These are phyloP conservation scores for Trichosporon sp. DNA, from an alignment of 1,284 basidiomycete genomes.

Conservation along the genomic window DNA sequence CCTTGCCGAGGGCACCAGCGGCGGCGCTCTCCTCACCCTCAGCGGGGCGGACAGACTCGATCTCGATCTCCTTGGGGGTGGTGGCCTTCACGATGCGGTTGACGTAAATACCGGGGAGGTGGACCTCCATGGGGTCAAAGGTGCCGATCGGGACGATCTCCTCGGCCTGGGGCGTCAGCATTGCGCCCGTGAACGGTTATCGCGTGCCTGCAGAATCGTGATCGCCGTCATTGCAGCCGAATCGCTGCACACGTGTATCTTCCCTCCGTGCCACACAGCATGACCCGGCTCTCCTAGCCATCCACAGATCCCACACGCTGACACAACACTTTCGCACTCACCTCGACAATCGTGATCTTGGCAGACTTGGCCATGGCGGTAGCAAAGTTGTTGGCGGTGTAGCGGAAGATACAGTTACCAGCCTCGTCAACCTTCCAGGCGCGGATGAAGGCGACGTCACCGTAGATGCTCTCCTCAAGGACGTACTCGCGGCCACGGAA, in stretches of 20 bases:
- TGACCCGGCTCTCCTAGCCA: too few relatives aligned
- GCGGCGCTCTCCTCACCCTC: slow-evolving; percentile 23
- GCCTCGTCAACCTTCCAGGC: slow-evolving; percentile 95
- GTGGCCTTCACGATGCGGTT: slow-evolving; percentile 77
- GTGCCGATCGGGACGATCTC: slow-evolving; percentile 82
- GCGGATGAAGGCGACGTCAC: slow-evolving; percentile 81
- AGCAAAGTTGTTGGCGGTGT: slow-evolving; percentile 83
- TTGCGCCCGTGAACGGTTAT: background rate
- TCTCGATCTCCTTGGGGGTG: slow-evolving; percentile 73
- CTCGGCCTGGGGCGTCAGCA: slow-evolving; percentile 86
- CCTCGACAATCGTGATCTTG: slow-evolving; percentile 72
- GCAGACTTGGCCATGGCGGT: slow-evolving; percentile 83
- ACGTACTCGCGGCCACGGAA: slow-evolving; percentile 79
- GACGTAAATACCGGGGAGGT: slow-evolving; percentile 80
- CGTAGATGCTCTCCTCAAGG: slow-evolving; percentile 78
- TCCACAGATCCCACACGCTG: too few relatives aligned
- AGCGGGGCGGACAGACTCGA: slow-evolving; percentile 53
- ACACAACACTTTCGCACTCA: background rate
- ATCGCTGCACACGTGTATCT: too few relatives aligned
- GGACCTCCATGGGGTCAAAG: slow-evolving; percentile 72
- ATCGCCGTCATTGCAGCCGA: too few relatives aligned
- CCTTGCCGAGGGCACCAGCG: slow-evolving; percentile 40
- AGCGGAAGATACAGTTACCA: slow-evolving; percentile 79
- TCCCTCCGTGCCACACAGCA: too few relatives aligned
- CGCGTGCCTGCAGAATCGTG: too few relatives aligned